A percentile compares a stretch with the other conserved stretches of the same genome.
phyloP scores from a whole-genome alignment of 148 eudicot genomes.

The Chenopodium quinoa region DNA sequence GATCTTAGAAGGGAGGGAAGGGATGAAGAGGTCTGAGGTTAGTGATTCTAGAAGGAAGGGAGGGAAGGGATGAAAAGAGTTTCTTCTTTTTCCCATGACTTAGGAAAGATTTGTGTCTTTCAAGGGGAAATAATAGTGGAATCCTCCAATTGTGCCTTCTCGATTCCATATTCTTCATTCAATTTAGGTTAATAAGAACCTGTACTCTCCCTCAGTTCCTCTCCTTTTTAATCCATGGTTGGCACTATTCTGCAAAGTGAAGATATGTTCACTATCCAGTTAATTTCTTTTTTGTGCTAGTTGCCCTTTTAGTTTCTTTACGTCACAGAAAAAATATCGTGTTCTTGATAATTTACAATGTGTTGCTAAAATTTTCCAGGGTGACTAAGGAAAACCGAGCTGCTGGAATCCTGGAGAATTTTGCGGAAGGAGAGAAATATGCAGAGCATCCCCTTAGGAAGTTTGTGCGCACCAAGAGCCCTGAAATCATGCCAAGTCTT shows the following conservation, averaged over 20 bases:
- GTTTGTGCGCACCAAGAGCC: conserved; percentile 62
- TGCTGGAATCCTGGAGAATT: conserved; percentile 76
- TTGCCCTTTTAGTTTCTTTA: not conserved
- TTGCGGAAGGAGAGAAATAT: conserved; percentile 69
- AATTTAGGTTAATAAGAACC: no score
- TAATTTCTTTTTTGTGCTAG: not conserved
- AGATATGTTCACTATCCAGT: not conserved
- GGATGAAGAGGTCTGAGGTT: no score
- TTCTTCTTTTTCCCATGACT: no score
- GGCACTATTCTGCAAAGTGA: not conserved
- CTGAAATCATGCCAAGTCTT: conserved; percentile 80
- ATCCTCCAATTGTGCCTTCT: not conserved
- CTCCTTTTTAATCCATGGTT: not conserved
- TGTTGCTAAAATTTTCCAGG: conserved; percentile 33
- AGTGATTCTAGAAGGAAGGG: no score
- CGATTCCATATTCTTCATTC: not conserved
- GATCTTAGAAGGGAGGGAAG: no score
- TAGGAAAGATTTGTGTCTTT: not conserved
- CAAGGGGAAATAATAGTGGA: not conserved
- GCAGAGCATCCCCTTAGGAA: conserved; percentile 57
- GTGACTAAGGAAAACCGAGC: conserved; percentile 80
- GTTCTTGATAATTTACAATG: no score
- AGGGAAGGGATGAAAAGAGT: not conserved
- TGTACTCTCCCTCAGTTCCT: no score
- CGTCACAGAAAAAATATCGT: no score